Evolutionary conservation across 371 early-diverging fungal species (phyloP), one percentile per base, ranked within the genome.

Genomic region (Umbelopsis sp.): DNA sequence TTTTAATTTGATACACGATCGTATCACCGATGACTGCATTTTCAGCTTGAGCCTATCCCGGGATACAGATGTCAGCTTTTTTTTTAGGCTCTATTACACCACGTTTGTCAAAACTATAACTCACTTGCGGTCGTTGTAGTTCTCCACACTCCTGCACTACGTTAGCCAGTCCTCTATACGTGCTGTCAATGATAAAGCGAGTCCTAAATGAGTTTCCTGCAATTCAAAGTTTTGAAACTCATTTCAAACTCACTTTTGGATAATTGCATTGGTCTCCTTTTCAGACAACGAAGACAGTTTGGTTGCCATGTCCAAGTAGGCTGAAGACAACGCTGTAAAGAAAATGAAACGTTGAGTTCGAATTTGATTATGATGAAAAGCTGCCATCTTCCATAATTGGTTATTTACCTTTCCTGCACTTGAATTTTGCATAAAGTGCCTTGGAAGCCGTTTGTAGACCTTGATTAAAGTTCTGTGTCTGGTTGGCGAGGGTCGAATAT

Each of bases 41-140:
- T 35, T 57, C 57, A 35, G 35, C 14, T 57, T 57, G 57, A 35
- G 57, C 57, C 57, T 57, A 57, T 57, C 18, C 29, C 37, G 4
- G 18, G 29, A 35, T 29, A 57, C 14, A 22, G 12, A 57, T 12
- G 29, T 7, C 37, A 57, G 32, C 25, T 20, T 57, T 35, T 14
- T 24, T 51, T 25, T 4, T 25, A 18, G 1, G 22, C 12, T 51
- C 20, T 50, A 22, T 2, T 24, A 25, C 29, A 22, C 7, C 48
- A 10, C 48, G 0, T 1, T 7, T 18, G 48, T 16, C 7, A 16
- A 22, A 14, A 5, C 12, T 37, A 14, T 18, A 16, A 35, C 57
- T 57, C 57, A 57, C 57, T 35, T 57, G 57, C 29, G 57, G 57
- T 18, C 57, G 29, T 18, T 57, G 57, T 12, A 37, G 29, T 35